phyloP scores from a whole-genome alignment of 2,329 filamentous ascomycete species.

The Lachnellula hyalina region DNA sequence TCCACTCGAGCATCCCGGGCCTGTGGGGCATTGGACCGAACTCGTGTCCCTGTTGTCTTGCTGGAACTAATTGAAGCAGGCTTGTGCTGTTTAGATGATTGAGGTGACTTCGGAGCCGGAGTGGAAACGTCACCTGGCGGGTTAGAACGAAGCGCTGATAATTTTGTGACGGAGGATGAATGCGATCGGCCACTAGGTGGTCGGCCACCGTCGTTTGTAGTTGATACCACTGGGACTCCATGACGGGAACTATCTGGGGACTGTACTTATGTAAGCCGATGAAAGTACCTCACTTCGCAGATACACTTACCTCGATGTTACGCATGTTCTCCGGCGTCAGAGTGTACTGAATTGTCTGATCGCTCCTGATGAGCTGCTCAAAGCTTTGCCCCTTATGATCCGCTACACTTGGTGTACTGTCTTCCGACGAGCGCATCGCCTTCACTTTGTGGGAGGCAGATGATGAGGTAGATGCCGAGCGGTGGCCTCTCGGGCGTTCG shows the following conservation, averaged over 20 bases:
- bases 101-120: slow-evolving; percentile 7
- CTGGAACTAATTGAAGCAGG: slow-evolving; percentile 10
- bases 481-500: slow-evolving; percentile 13
- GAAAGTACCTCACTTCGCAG: not conserved
- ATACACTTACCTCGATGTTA: slow-evolving; percentile 57
- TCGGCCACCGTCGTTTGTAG: slow-evolving; percentile 11
- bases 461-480: slow-evolving; percentile 45
- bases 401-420: slow-evolving; percentile 42
- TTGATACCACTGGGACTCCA: slow-evolving; percentile 6
- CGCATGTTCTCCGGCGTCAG: slow-evolving; percentile 76
- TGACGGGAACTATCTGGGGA: slow-evolving; percentile 19
- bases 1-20: slow-evolving; percentile 70
- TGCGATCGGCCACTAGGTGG: slow-evolving; percentile 22
- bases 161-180: slow-evolving; percentile 24
- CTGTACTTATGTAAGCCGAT: slow-evolving; percentile 4
- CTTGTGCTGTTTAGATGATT: slow-evolving; percentile 11
- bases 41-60: slow-evolving; percentile 12
- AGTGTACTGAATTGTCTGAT: slow-evolving; percentile 78
- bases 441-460: slow-evolving; percentile 41
- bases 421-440: slow-evolving; percentile 53
- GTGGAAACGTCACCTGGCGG: slow-evolving; percentile 10
- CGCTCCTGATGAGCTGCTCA: slow-evolving; percentile 75
- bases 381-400: slow-evolving; percentile 64
- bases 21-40: slow-evolving; percentile 23
- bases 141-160: slow-evolving; percentile 20